Base-by-base conservation (phyloP, 768 basidiomycete genomes). In the Holtermannia corniformis region DNA sequence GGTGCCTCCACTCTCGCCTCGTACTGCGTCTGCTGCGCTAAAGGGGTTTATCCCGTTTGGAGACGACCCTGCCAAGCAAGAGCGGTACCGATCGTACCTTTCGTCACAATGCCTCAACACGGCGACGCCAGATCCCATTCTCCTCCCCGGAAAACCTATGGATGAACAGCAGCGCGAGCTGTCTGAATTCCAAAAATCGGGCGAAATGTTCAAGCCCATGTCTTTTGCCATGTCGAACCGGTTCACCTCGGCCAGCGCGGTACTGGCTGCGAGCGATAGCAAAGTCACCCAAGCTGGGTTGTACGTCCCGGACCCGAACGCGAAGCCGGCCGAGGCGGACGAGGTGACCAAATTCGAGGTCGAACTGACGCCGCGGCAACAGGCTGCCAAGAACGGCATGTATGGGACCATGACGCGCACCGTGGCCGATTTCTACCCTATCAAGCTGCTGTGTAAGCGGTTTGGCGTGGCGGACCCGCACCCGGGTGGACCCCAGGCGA, bases 391-490 rank as follows among this genome's bases (percentile, higher is more conserved):
- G 24, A 70, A 84, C 68, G 91, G 89, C 22, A 90, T 93, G 86
- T 97, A 84, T 66, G 95, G 95, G 0, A 76, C 79, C 13, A 73
- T 92, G 69, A 99, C 95, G 26, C 76, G 93, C 37, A 85, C 86
- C 57, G 74, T 77, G 27, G 77, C 74, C 51, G 70, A 78, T 0
- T 97, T 89, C 84, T 81, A 82, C 63, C 95, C 95, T 1, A 81
- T 81, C n/a, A 78, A 78, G 49, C 74, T 97, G 47, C 75, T 99
- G 22, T 96, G 90, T 75, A 95, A 93, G 71, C 81, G 93, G 26
- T 96, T 97, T 70, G 85, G 87, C 0, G 85, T 97, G 28, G 85
- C 83, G 64, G 88, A 91, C 58, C 92, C 92, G 0, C 78, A 87
- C 61, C 82, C 82, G 5, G 75, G 74, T 10, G 64, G 62, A 14